Conservation (phyloP, 2,329 filamentous ascomycete genomes). For the Colletotrichum orchidophilum region DNA sequence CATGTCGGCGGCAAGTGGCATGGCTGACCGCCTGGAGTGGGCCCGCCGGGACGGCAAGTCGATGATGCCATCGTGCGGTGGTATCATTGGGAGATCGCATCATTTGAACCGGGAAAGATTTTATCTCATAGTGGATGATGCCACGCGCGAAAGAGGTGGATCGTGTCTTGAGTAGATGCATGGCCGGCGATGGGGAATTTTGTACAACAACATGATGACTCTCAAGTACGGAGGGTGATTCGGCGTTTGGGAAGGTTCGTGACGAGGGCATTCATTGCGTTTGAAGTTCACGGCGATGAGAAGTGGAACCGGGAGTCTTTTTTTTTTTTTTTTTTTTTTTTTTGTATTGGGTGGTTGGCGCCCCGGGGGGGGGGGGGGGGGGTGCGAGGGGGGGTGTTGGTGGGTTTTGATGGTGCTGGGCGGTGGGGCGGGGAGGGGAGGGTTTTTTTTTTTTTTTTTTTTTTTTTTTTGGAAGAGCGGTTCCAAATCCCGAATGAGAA, state of each 20-base stretch:
- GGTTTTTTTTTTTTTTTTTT: background rate
- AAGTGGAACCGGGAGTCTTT: background rate
- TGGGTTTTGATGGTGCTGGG: too few relatives aligned
- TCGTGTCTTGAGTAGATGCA: background rate
- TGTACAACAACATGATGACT: background rate
- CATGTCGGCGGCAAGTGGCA: conserved; percentile 28
- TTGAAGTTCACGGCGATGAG: background rate
- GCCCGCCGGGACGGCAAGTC: background rate
- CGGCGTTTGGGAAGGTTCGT: conserved; percentile 1
- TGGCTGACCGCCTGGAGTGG: background rate
- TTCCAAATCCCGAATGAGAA: conserved; percentile 21
- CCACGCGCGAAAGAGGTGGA: background rate
- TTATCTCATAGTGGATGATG: conserved; percentile 4
- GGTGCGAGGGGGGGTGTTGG: too few relatives aligned
- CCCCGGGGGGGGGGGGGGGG: too few relatives aligned
- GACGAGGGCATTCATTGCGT: background rate
- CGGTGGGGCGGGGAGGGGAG: background rate
- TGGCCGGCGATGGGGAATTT: background rate
- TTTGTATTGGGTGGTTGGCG: too few relatives aligned
- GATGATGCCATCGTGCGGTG: conserved; percentile 28
- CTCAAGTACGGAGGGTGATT: background rate
- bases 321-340: too few relatives aligned
- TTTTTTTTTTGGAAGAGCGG: background rate
- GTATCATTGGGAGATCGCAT: conserved; percentile 12
- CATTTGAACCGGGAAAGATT: background rate